Base-by-base conservation (phyloP, 306 rosid species). In the Pyrus betulifolia region DNA sequence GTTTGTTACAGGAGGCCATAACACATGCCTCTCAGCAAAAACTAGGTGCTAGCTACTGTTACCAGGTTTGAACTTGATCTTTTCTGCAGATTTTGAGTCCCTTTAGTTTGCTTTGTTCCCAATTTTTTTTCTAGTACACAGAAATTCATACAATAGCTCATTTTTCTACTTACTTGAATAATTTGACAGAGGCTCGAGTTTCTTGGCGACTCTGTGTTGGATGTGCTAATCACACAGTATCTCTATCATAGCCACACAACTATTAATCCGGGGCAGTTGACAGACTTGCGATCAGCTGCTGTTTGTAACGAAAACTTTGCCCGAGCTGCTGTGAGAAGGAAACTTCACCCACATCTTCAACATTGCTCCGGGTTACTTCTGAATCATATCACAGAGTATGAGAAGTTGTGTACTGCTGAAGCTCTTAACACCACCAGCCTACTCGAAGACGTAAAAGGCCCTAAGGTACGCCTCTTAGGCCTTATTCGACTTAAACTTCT, bases 151-250 rank as follows among this genome's bases (percentile, higher is more conserved):
- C 30, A 46, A 27, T 6, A 7, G 42, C 42, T 44, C 44, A 45
- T 6, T 54, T 35, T 76, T 58, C 84, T 76, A 74, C 19, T 71
- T 76, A 74, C 19, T 71, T 85, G 75, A 72, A 75, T 67, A 71
- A 78, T 54, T 74, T 71, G 51, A 80, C 91, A 95, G 99, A 89
- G 97, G 86, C 93, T 95, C 40, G 97, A 92, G 79, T 95, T 90
- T 90, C 96, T 92, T 14, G 99, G 99, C 0, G 99, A 92, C 78
- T 82, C 99, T 0, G 99, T 90, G 38, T 81, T 92, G 85, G 97
- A 92, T 86, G 71, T 95, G 71, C 99, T 95, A 69, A 88, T 90
- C 71, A 90, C 97, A 60, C 70, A 88, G 91, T 81, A 90, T 86
- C 87, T 90, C 59, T 95, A 86, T 82, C 81, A 80, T 82, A 83